A percentile compares a stretch with the other conserved stretches of the same genome.
These are phyloP conservation scores for Elsinoe necatrix DNA, from an alignment of 2,329 filamentous ascomycete species.

Conservation along the genomic window DNA sequence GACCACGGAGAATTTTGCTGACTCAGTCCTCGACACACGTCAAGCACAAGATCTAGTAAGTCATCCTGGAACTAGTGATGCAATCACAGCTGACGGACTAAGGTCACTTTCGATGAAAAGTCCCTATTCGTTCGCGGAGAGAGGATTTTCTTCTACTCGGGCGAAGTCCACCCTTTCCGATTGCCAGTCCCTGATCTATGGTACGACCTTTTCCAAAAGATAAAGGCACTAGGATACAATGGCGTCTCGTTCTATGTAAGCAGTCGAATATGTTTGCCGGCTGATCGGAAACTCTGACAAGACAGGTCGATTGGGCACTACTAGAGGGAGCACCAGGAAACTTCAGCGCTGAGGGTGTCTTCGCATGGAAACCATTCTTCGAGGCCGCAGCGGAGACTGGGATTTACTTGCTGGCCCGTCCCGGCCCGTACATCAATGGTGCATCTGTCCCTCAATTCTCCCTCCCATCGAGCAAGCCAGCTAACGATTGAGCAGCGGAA, in stretches of 20 bases:
- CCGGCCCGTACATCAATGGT: constrained; percentile 15
- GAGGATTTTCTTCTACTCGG: constrained; percentile 62
- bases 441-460: constrained; percentile 13
- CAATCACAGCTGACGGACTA: neutral
- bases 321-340: constrained; percentile 64
- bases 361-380: constrained; percentile 66
- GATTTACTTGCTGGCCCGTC: constrained; percentile 61
- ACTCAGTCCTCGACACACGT: neutral
- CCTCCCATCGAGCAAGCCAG: neutral
- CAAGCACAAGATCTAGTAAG: neutral
- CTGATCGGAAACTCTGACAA: neutral
- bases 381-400: constrained; percentile 64
- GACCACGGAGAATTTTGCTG: neutral
- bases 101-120: constrained; percentile 13
- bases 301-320: constrained; percentile 57
- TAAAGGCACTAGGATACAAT: constrained; percentile 73
- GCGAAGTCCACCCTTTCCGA: constrained; percentile 64
- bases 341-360: constrained; percentile 62
- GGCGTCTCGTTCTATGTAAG: constrained; percentile 65
- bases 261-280: neutral
- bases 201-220: constrained; percentile 71
- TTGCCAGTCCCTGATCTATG: constrained; percentile 55
- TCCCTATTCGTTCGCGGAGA: constrained; percentile 63
- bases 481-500: constrained; percentile 37
- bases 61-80: neutral